Evolutionary conservation across 2,329 filamentous ascomycete species (phyloP).

Genomic region (Pseudocercospora crystallina): DNA sequence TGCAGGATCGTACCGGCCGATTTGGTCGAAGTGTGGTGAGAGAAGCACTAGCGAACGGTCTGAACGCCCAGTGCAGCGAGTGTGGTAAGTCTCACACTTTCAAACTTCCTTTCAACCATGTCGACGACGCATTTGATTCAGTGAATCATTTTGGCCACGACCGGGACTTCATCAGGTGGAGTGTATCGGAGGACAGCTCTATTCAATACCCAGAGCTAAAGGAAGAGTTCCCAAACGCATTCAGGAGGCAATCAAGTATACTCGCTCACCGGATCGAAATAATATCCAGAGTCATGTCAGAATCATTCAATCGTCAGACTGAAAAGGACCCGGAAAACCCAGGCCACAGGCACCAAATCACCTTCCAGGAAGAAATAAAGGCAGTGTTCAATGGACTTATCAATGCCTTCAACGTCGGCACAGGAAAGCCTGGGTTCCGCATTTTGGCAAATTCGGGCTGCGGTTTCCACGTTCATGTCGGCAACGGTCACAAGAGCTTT

Average conservation of each 20-base stretch:
- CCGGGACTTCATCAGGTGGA: neutral
- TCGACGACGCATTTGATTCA: neutral
- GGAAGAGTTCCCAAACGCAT: neutral
- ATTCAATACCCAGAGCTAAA: neutral
- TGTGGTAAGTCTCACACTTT: neutral
- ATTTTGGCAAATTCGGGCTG: constrained; percentile 25
- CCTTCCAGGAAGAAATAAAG: constrained; percentile 15
- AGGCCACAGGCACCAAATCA: constrained; percentile 13
- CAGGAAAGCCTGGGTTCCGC: constrained; percentile 11
- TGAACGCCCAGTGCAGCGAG: neutral
- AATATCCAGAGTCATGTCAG: constrained; percentile 10
- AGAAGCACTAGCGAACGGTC: neutral
- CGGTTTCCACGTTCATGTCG: constrained; percentile 36
- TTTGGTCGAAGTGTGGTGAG: neutral
- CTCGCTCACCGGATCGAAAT: constrained; percentile 13
- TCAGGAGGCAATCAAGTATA: neutral
- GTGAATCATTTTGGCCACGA: neutral
- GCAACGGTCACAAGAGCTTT: constrained; percentile 28
- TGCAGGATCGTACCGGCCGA: neutral
- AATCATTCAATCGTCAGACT: neutral
- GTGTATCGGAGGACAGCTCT: neutral
- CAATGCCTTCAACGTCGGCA: constrained; percentile 9
- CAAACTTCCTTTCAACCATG: neutral
- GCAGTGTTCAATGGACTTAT: constrained; percentile 14
- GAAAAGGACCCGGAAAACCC: neutral